phyloP scores from a whole-genome alignment of 2,329 filamentous ascomycete species.

The Truncatella angustata region DNA sequence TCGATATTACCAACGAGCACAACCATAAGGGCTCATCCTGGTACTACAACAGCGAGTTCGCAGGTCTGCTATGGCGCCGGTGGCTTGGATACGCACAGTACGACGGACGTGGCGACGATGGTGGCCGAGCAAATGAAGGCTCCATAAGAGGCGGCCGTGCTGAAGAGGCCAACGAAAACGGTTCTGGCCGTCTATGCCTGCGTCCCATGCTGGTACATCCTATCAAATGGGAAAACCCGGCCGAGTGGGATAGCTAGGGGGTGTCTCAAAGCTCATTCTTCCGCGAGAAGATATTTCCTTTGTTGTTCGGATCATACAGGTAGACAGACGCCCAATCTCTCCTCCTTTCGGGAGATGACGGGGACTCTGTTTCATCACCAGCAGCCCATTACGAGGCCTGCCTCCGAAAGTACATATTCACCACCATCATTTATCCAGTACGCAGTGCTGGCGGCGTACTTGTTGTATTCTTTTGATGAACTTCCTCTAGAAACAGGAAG shows the following conservation, averaged over 20 bases:
- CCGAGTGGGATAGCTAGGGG: constrained; percentile 32
- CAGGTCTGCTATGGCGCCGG: constrained; percentile 72
- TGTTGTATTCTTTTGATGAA: not conserved
- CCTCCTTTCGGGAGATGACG: not conserved
- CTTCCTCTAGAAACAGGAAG: not conserved
- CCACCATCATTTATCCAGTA: constrained; percentile 10
- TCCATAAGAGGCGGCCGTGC: constrained; percentile 48
- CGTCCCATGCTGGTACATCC: constrained; percentile 80
- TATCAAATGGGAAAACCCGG: constrained; percentile 64
- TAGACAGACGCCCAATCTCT: not conserved
- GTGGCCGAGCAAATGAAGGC: constrained; percentile 48
- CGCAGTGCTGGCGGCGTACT: constrained; percentile 13
- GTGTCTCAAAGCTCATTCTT: constrained; percentile 8
- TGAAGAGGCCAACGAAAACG: constrained; percentile 43
- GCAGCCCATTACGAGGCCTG: too few species aligned
- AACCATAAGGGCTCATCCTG: constrained; percentile 80
- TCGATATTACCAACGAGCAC: constrained; percentile 69
- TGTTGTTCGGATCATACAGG: constrained; percentile 1
- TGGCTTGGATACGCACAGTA: constrained; percentile 66
- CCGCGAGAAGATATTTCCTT: constrained; percentile 7
- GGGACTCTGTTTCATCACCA: not conserved
- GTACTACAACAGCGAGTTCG: constrained; percentile 82
- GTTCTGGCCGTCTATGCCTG: constrained; percentile 70
- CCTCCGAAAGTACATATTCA: not conserved
- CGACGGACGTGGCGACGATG: constrained; percentile 47